A percentile compares a stretch with the other conserved stretches of the same genome.
Conservation (phyloP, 257 asterid genomes). For the Striga asiatica region DNA sequence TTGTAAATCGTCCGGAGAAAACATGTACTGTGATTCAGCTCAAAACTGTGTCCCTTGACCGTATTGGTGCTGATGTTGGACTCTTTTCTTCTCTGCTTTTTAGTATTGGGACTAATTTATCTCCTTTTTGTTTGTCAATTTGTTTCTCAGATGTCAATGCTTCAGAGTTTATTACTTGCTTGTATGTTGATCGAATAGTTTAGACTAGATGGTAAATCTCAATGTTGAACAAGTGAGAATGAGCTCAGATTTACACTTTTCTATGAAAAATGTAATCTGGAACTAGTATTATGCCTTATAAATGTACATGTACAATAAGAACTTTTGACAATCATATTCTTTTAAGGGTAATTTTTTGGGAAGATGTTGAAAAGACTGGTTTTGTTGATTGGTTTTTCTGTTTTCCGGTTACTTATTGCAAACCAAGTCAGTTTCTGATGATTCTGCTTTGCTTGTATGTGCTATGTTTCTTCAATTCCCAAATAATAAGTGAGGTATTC, state of each 20-base stretch:
- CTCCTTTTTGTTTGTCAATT: conserved; percentile 6
- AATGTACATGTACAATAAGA: background rate
- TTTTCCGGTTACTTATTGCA: background rate
- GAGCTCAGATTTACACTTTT: background rate
- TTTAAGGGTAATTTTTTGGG: background rate
- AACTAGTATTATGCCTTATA: conserved; percentile 4
- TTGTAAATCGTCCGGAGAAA: background rate
- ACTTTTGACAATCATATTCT: background rate
- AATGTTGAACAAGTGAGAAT: background rate
- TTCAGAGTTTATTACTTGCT: background rate
- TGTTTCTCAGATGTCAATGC: background rate
- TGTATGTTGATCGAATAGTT: background rate
- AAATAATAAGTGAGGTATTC: background rate
- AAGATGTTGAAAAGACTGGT: conserved; percentile 5
- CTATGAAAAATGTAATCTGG: background rate
- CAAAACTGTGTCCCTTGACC: background rate
- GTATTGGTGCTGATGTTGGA: background rate
- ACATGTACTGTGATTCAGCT: conserved; percentile 11
- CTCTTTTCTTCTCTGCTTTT: background rate
- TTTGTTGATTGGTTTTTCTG: background rate
- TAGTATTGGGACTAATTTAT: background rate
- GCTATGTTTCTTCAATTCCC: background rate
- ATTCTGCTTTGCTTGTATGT: background rate
- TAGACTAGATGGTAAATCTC: conserved; percentile 3
- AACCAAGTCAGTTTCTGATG: too few relatives aligned